Percentiles rank a stretch among this genome's conserved stretches.
Evolutionary conservation across 805 yeast species (phyloP).

Genomic region (Teunomyces pallodes): DNA sequence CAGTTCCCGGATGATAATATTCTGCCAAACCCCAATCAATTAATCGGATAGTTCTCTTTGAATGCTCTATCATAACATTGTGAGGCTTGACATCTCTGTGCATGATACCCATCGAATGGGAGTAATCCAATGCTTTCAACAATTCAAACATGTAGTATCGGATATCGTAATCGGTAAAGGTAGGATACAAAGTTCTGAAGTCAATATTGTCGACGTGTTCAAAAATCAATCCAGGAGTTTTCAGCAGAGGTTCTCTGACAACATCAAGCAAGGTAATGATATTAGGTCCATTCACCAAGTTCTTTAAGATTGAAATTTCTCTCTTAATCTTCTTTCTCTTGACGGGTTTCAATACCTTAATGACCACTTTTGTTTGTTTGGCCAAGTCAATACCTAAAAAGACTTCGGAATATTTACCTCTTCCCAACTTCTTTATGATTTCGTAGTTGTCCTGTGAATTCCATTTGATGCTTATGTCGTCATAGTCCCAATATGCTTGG

Average conservation of each 20-base stretch:
- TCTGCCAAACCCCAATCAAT: slow-evolving; percentile 97
- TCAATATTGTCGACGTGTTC: slow-evolving; percentile 84
- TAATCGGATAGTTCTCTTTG: slow-evolving; percentile 56
- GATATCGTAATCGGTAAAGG: slow-evolving; percentile 70
- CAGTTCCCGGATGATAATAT: slow-evolving; percentile 85
- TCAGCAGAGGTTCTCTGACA: slow-evolving; percentile 81
- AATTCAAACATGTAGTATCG: slow-evolving; percentile 81
- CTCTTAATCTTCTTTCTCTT: slow-evolving; percentile 89
- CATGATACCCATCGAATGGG: slow-evolving; percentile 93
- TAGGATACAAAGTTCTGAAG: slow-evolving; percentile 82
- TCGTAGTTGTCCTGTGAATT: slow-evolving; percentile 84
- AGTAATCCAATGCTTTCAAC: slow-evolving; percentile 77
- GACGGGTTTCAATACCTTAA: slow-evolving; percentile 91
- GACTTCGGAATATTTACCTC: slow-evolving; percentile 94
- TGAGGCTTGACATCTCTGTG: slow-evolving; percentile 95
- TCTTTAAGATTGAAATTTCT: slow-evolving; percentile 83
- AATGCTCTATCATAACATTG: slow-evolving; percentile 89
- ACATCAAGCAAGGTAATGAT: slow-evolving; percentile 73
- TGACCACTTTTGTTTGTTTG: slow-evolving; percentile 67
- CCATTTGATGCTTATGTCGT: slow-evolving; percentile 73
- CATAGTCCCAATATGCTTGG: slow-evolving; percentile 79
- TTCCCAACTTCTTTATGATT: slow-evolving; percentile 77
- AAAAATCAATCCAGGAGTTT: slow-evolving; percentile 86
- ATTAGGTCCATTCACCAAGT: slow-evolving; percentile 80
- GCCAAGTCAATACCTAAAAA: slow-evolving; percentile 75